Base-by-base conservation (phyloP, 768 basidiomycete genomes). In the Cystoderma amianthinum region DNA sequence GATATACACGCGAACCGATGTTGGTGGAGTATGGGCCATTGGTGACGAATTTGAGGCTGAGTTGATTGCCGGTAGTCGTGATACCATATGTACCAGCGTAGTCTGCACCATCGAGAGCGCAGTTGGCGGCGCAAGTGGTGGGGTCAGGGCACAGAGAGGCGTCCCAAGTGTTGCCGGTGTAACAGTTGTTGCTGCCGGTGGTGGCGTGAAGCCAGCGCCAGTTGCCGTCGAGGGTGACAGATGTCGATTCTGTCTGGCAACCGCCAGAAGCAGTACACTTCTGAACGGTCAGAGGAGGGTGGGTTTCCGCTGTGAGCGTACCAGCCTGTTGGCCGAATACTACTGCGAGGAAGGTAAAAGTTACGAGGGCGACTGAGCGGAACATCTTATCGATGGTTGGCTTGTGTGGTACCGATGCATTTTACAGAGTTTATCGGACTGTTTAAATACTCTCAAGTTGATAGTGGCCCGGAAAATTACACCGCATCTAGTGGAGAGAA, bases 101-200 rank as follows among this genome's bases (percentile, higher is more conserved):
- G 45, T 68, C 60, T 4, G 64, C 68, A 24, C 63, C 63, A 33
- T 64, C 62, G 33, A 61, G 36, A 15, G 56, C 58, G 36, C 61
- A 62, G 51, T 58, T 58, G 17, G 46, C 21, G 1, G 72, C 67
- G 55, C 72, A 75, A 34, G 23, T n/a, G 7, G 63, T 30, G 28
- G 60, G 47, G 49, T 64, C 62, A 18, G 66, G 61, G 59, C 69
- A 71, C 40, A 67, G 48, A 34, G 63, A 49, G 2, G 59, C 41
- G 51, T 69, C 57, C 68, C 69, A 71, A 6, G 49, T 45, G 56
- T 69, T 69, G 37, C 68, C 68, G 42, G 64, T 65, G 60, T 69
- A 68, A 35, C 68, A 54, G 41, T 51, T 49, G 18, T 42, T 48
- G 53, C 55, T 28, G 33, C 49, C 59, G 39, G 22, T 38, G 34